Percentiles rank a stretch among this genome's conserved stretches.
Conservation (phyloP, 2,329 filamentous ascomycete species). For the Hymenoscyphus infarciens region DNA sequence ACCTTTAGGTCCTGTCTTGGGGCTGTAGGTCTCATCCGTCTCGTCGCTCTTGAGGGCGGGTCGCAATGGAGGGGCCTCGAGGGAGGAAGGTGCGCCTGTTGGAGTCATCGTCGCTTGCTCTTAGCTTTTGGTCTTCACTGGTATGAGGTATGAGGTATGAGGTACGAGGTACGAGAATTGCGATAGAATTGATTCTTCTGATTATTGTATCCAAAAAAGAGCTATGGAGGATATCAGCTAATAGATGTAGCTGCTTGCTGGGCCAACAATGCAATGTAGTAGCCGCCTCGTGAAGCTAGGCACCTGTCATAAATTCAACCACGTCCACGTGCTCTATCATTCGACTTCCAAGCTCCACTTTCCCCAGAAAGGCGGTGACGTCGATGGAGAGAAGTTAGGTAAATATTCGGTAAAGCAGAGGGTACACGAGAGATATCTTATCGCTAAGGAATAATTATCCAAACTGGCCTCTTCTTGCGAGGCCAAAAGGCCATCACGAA, state of each 20-base stretch:
- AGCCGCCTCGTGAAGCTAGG: background rate
- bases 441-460: background rate
- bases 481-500: background rate
- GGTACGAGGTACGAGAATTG: no score
- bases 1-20: slow-evolving; percentile 32
- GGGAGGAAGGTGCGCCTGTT: background rate
- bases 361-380: background rate
- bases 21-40: slow-evolving; percentile 23
- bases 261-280: background rate
- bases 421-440: background rate
- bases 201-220: background rate
- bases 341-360: background rate
- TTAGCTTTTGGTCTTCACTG: background rate
- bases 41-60: slow-evolving; percentile 27
- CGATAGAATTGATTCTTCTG: background rate
- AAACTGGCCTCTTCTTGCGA: background rate
- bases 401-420: background rate
- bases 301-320: background rate
- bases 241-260: slow-evolving; percentile 1
- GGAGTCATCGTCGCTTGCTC: slow-evolving; percentile 6
- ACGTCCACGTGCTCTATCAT: background rate
- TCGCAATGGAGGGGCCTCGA: slow-evolving; percentile 20
- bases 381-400: background rate
- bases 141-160: no score
- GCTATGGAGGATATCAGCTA: background rate